phyloP scores from a whole-genome alignment of 495 filamentous ascomycete genomes.

The Xylaria cubensis region DNA sequence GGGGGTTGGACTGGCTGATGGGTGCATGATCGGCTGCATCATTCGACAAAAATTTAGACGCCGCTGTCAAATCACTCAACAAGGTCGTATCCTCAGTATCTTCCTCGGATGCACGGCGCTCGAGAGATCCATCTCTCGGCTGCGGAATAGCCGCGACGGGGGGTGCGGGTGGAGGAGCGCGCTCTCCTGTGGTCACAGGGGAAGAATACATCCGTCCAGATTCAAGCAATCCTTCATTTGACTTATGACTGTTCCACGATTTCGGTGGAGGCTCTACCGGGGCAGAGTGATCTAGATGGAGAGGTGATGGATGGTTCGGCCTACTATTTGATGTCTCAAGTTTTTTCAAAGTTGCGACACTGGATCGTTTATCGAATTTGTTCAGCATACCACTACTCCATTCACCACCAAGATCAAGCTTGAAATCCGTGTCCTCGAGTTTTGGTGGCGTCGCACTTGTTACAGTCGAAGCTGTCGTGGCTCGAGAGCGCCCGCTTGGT shows the following conservation, averaged over 20 bases:
- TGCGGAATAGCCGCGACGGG: constrained; percentile 47
- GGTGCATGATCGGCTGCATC: constrained; percentile 21
- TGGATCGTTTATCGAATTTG: constrained; percentile 63
- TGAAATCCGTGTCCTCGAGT: constrained; percentile 65
- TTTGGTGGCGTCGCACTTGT: constrained; percentile 76
- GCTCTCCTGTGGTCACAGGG: constrained; percentile 27
- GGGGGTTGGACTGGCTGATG: neutral
- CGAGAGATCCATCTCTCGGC: constrained; percentile 54
- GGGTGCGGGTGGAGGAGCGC: constrained; percentile 30
- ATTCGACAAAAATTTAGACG: constrained; percentile 51
- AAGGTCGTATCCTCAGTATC: constrained; percentile 75
- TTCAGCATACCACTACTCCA: constrained; percentile 69
- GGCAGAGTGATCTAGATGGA: constrained; percentile 63
- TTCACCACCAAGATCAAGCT: constrained; percentile 63
- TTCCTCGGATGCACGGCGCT: constrained; percentile 55
- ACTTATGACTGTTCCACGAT: constrained; percentile 73
- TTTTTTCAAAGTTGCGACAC: constrained; percentile 49
- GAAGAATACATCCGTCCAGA: constrained; percentile 45
- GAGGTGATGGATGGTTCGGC: constrained; percentile 58
- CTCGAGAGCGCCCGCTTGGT: constrained; percentile 48
- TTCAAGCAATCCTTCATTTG: constrained; percentile 66
- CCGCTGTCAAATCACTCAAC: constrained; percentile 66
- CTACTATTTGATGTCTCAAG: constrained; percentile 48
- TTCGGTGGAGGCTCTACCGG: constrained; percentile 66
- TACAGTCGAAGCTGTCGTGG: constrained; percentile 56